Conservation (phyloP, 2,329 filamentous ascomycete species). For the Cryphonectria carpinicola region DNA sequence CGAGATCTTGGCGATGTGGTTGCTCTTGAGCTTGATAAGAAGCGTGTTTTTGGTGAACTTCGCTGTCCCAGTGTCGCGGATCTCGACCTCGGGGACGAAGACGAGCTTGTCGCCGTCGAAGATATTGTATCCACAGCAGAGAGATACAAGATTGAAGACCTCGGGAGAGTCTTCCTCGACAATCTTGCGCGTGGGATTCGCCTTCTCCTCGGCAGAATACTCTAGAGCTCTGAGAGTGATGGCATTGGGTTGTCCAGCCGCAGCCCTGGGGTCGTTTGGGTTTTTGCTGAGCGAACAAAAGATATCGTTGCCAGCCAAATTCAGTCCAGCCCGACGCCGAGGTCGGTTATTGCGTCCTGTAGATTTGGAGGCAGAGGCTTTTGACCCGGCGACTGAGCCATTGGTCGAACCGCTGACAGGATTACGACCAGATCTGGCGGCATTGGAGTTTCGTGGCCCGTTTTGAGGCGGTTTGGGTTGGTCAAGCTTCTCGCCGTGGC, state of each 20-base stretch:
- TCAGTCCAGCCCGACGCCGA: slow-evolving; percentile 34
- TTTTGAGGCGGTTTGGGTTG: slow-evolving; percentile 27
- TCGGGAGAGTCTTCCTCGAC: slow-evolving; percentile 19
- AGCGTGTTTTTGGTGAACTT: slow-evolving; percentile 50
- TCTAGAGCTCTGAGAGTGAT: slow-evolving; percentile 32
- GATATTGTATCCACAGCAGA: slow-evolving; percentile 51
- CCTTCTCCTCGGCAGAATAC: slow-evolving; percentile 30
- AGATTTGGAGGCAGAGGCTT: not conserved
- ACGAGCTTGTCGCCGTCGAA: slow-evolving; percentile 43
- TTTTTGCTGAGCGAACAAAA: slow-evolving; percentile 36
- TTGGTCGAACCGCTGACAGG: not conserved
- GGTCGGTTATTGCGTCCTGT: slow-evolving; percentile 12
- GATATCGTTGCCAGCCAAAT: slow-evolving; percentile 35
- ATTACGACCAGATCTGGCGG: slow-evolving; percentile 15
- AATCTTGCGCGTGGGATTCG: slow-evolving; percentile 11
- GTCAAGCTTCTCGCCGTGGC: slow-evolving; percentile 34
- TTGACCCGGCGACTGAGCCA: not conserved
- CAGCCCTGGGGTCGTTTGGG: not conserved
- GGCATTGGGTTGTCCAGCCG: slow-evolving; percentile 16
- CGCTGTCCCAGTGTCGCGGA: slow-evolving; percentile 40
- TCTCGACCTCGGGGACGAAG: slow-evolving; percentile 48
- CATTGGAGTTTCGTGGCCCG: not conserved
- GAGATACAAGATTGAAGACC: slow-evolving; percentile 17
- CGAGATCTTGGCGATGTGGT: slow-evolving; percentile 49
- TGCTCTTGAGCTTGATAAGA: slow-evolving; percentile 41